phyloP scores from a whole-genome alignment of 2,329 filamentous ascomycete species.

The Epichloe brachyelytri region DNA sequence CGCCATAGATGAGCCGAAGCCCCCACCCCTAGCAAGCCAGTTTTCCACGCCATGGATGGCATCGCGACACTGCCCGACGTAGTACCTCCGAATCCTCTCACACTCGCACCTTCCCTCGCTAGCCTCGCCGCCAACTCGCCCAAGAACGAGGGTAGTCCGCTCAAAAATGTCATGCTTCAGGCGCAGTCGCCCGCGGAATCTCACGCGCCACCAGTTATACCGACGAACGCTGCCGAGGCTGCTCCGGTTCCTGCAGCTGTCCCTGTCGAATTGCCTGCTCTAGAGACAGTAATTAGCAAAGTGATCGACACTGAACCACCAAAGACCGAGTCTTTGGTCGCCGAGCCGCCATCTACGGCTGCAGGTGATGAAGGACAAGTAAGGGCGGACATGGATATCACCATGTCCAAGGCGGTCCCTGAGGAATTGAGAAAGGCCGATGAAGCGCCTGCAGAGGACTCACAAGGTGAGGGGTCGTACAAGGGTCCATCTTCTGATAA shows the following conservation, averaged over 20 bases:
- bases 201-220: neutral
- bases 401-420: neutral
- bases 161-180: constrained; percentile 37
- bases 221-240: neutral
- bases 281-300: neutral
- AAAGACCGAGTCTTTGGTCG: constrained; percentile 13
- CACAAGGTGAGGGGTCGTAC: neutral
- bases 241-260: neutral
- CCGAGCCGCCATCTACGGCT: constrained; percentile 20
- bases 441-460: constrained; percentile 5
- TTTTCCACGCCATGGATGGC: constrained; percentile 16
- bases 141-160: constrained; percentile 35
- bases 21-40: constrained; percentile 10
- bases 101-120: constrained; percentile 18
- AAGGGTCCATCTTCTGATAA: neutral
- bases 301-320: constrained; percentile 5
- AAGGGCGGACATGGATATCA: constrained; percentile 14
- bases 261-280: constrained; percentile 4
- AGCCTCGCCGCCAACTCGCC: constrained; percentile 17
- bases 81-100: constrained; percentile 17
- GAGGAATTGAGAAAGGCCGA: neutral
- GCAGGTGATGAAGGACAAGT: constrained; percentile 17
- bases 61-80: constrained; percentile 9
- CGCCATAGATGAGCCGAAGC: constrained; percentile 16
- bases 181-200: constrained; percentile 34